Evolutionary conservation across 1,139 yeast species (phyloP), one percentile per base, ranked within the genome.

Genomic region (Candida neerlandica): DNA sequence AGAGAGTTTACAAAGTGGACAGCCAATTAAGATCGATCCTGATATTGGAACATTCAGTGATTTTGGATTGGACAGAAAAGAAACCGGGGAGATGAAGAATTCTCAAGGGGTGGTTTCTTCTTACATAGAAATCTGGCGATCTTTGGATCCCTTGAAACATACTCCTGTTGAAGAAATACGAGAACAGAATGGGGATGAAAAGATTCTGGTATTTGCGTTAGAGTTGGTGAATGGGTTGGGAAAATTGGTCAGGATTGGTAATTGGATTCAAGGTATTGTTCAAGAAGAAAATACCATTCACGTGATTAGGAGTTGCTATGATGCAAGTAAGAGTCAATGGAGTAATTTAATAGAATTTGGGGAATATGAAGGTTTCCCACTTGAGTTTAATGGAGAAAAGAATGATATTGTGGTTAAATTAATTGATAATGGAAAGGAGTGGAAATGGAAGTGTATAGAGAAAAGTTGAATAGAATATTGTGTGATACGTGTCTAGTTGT

Each of bases 121-220:
- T 5, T 84, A 82, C 56, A 67, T 76, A 32, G 89, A 84, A 62
- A 69, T 80, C 19, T 84, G 89, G 89, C 63, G 84, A 56, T 72
- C 80, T 7, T 59, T 83, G 32, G 78, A 80, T 58, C 75, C 83
- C 1, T 45, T 55, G 2, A 53, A 56, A 7, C 63, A 70, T 15
- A 60, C 71, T 1, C 77, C 78, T 0, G 47, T 45, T 0, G 52
- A 47, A 0, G 69, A 71, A 41, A 73, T 66, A 5, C 58, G 70
- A 46, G 74, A 71, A 53, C 39, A 39, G 18, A 30, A 51, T 44
- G 46, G 33, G 14, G 14, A 29, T 5, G 9, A 7, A 29, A 29
- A 29, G 14, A 34, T 37, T 19, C 15, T 7, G 2, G 47, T 43
- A 7, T 47, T 45, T 30, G 41, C 55, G 2, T 41, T 51, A 21